phyloP scores from a whole-genome alignment of 805 yeast genomes.

The Hanseniaspora clermontiae region DNA sequence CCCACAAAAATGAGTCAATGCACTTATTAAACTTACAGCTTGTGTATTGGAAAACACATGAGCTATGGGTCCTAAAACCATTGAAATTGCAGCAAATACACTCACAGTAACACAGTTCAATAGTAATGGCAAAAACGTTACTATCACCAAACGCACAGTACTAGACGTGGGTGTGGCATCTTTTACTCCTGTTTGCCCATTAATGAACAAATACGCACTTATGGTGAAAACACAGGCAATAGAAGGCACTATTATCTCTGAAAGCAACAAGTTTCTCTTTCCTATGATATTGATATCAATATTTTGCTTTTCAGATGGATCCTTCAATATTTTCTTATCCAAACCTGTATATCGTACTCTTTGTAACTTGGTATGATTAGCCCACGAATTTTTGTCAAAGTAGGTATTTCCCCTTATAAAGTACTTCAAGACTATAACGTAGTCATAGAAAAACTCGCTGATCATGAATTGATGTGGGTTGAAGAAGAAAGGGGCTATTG shows the following conservation, averaged over 20 bases:
- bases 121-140: slow-evolving; percentile 39
- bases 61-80: slow-evolving; percentile 38
- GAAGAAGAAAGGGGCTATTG: slow-evolving; percentile 59
- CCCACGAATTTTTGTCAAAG: slow-evolving; percentile 67
- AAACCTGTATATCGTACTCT: slow-evolving; percentile 88
- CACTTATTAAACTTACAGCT: slow-evolving; percentile 39
- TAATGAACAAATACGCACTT: slow-evolving; percentile 65
- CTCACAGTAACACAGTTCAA: slow-evolving; percentile 27
- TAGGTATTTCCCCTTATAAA: slow-evolving; percentile 62
- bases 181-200: slow-evolving; percentile 73
- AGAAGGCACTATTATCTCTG: slow-evolving; percentile 67
- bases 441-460: slow-evolving; percentile 58
- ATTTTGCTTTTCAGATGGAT: slow-evolving; percentile 49
- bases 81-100: slow-evolving; percentile 33
- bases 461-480: slow-evolving; percentile 69
- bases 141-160: slow-evolving; percentile 45
- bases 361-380: slow-evolving; percentile 54
- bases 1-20: slow-evolving; percentile 41
- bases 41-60: slow-evolving; percentile 20
- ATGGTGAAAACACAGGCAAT: slow-evolving; percentile 56
- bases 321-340: slow-evolving; percentile 60
- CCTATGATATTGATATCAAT: slow-evolving; percentile 65
- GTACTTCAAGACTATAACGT: slow-evolving; percentile 57
- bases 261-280: slow-evolving; percentile 59
- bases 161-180: slow-evolving; percentile 42